These are phyloP conservation scores for Xylaria sp. DNA, from an alignment of 2,329 filamentous ascomycete genomes.

Conservation along the genomic window DNA sequence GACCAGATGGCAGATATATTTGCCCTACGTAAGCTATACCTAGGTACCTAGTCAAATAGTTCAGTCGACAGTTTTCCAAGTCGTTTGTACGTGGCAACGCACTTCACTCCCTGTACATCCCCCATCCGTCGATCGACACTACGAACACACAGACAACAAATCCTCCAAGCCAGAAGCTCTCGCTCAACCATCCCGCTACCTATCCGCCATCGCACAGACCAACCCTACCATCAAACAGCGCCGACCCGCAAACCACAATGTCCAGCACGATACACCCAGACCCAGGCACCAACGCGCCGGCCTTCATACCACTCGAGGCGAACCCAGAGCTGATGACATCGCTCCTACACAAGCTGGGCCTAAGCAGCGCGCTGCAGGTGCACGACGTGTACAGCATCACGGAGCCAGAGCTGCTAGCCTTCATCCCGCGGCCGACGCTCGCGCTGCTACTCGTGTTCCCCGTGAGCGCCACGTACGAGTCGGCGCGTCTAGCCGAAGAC, in stretches of 20 bases:
- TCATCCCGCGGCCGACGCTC: constrained; percentile 87
- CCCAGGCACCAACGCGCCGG: constrained; percentile 51
- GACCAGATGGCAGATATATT: background rate
- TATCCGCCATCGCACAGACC: background rate
- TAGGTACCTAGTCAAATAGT: background rate
- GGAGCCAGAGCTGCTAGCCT: constrained; percentile 83
- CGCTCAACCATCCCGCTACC: background rate
- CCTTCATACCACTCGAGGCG: constrained; percentile 72
- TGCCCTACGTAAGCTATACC: background rate
- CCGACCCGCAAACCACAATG: constrained; percentile 13
- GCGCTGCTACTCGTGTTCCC: constrained; percentile 95
- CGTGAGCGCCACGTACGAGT: constrained; percentile 81
- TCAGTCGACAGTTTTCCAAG: background rate
- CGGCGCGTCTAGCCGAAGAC: constrained; percentile 80
- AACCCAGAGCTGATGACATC: constrained; percentile 91
- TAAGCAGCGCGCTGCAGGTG: constrained; percentile 79
- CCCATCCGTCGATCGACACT: background rate
- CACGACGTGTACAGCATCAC: constrained; percentile 94
- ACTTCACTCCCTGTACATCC: background rate
- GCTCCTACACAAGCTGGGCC: constrained; percentile 84
- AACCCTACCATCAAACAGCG: background rate
- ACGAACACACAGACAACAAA: background rate
- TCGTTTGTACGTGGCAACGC: background rate
- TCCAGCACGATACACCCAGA: constrained; percentile 51
- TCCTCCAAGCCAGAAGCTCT: background rate